Conservation (phyloP, 371 early-diverging fungal species). For the Rhizopus stolonifer region DNA sequence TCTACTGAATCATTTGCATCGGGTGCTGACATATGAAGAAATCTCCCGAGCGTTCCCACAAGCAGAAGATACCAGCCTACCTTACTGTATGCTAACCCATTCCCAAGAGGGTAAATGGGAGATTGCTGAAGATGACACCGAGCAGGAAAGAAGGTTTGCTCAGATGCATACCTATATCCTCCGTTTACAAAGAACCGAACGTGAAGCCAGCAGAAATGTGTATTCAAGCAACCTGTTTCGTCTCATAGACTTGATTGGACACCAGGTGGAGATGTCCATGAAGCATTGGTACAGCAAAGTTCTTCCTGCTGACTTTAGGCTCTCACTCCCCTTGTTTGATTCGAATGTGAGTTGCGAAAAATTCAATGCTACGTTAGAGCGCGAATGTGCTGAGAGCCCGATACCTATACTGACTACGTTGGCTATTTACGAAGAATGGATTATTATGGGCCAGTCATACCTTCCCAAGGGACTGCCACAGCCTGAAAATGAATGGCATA, state of each 20-base stretch:
- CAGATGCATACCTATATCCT: slow-evolving; percentile 18
- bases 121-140: slow-evolving; percentile 16
- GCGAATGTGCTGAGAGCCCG: slow-evolving; percentile 17
- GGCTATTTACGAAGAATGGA: slow-evolving; percentile 30
- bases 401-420: slow-evolving; percentile 37
- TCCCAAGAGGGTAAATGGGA: slow-evolving; percentile 20
- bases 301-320: slow-evolving; percentile 25
- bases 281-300: slow-evolving; percentile 38
- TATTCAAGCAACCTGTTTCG: slow-evolving; percentile 20
- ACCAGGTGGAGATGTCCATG: slow-evolving; percentile 40
- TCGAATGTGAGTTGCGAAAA: slow-evolving; percentile 11
- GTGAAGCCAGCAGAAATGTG: slow-evolving; percentile 14
- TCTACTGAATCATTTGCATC: slow-evolving; percentile 20
- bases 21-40: slow-evolving; percentile 16
- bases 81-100: slow-evolving; percentile 21
- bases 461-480: slow-evolving; percentile 6
- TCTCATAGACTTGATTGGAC: slow-evolving; percentile 28
- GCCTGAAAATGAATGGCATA: slow-evolving; percentile 18
- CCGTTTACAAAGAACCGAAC: slow-evolving; percentile 15
- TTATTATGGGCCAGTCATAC: slow-evolving; percentile 17
- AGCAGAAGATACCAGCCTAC: slow-evolving; percentile 8
- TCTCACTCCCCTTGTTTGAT: slow-evolving; percentile 38
- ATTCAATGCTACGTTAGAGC: slow-evolving; percentile 15
- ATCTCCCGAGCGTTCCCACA: slow-evolving; percentile 4
- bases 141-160: slow-evolving; percentile 18